phyloP scores from a whole-genome alignment of 2,329 filamentous ascomycete genomes.

The Tricladium varicosporioides region DNA sequence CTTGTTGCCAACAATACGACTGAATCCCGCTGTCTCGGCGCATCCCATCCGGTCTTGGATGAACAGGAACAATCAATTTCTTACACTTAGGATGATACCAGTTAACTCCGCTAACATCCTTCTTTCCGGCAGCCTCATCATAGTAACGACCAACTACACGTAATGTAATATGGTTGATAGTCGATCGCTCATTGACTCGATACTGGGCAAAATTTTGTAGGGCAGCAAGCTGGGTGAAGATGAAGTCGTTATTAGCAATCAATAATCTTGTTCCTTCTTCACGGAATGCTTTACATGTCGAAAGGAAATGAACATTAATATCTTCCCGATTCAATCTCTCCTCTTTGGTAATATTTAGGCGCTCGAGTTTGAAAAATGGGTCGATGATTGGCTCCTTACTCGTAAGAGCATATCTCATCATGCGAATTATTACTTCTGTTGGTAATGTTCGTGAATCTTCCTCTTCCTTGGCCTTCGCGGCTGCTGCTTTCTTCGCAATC shows the following conservation, averaged over 20 bases:
- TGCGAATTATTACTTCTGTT: constrained; percentile 35
- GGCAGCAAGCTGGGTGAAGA: constrained; percentile 52
- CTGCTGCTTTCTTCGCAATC: not conserved
- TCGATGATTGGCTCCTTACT: constrained; percentile 51
- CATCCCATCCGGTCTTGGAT: constrained; percentile 15
- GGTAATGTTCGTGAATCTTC: not conserved
- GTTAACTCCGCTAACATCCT: constrained; percentile 10
- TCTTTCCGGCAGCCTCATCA: constrained; percentile 42
- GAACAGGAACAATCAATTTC: constrained; percentile 11
- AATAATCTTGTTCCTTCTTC: constrained; percentile 48
- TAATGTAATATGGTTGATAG: constrained; percentile 47
- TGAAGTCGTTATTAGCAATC: constrained; percentile 52
- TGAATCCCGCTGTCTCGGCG: constrained; percentile 20
- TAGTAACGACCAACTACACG: constrained; percentile 56
- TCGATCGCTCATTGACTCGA: constrained; percentile 40
- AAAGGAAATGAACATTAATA: constrained; percentile 52
- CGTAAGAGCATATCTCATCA: constrained; percentile 51
- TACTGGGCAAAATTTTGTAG: constrained; percentile 50
- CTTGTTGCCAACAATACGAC: constrained; percentile 25
- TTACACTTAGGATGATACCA: constrained; percentile 14
- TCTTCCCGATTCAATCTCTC: constrained; percentile 39
- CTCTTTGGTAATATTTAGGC: constrained; percentile 46
- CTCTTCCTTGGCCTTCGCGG: not conserved
- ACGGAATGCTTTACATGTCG: constrained; percentile 49
- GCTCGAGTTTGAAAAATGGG: constrained; percentile 45